Percentiles rank a stretch among this genome's conserved stretches.
Conservation (phyloP, 73 alveolate species). For the Paramecium caudatum region DNA sequence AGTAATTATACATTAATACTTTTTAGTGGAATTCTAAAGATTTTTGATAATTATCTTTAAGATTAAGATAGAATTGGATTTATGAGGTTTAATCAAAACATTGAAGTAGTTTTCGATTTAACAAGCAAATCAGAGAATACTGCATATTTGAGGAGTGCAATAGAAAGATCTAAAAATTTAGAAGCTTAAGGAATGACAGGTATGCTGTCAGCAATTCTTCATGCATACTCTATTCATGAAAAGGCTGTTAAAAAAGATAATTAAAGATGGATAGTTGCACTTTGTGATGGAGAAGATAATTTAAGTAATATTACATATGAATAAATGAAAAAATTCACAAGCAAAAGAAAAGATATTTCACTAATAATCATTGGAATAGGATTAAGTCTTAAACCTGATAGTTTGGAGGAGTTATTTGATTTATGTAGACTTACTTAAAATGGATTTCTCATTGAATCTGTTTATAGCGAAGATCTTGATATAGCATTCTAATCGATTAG, state of each 20-base stretch:
- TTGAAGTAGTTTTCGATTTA: conserved; percentile 49
- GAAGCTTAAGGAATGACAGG: conserved; percentile 34
- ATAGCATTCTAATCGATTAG: conserved; percentile 32
- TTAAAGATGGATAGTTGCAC: not conserved
- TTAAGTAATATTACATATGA: conserved; percentile 43
- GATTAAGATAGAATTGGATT: conserved; percentile 58
- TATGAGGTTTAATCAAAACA: conserved; percentile 44
- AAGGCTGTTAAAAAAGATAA: not conserved
- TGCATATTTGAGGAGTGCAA: conserved; percentile 42
- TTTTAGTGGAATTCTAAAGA: conserved; percentile 12
- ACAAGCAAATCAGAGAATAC: conserved; percentile 26
- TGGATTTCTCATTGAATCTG: conserved; percentile 53
- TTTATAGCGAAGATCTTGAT: conserved; percentile 8
- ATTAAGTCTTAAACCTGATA: conserved; percentile 18
- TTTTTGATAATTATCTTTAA: conserved; percentile 48
- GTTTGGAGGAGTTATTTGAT: conserved; percentile 27
- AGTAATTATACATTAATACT: not conserved
- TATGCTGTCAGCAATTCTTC: not conserved
- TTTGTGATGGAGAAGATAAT: conserved; percentile 67
- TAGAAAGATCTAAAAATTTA: not conserved
- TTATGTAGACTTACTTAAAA: not conserved
- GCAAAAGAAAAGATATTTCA: not conserved
- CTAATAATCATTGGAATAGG: conserved; percentile 26
- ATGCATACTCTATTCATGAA: not conserved
- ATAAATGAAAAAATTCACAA: not conserved